These are phyloP conservation scores for Malus hybrid DNA, from an alignment of 331 rosid species.

Conservation along the genomic window DNA sequence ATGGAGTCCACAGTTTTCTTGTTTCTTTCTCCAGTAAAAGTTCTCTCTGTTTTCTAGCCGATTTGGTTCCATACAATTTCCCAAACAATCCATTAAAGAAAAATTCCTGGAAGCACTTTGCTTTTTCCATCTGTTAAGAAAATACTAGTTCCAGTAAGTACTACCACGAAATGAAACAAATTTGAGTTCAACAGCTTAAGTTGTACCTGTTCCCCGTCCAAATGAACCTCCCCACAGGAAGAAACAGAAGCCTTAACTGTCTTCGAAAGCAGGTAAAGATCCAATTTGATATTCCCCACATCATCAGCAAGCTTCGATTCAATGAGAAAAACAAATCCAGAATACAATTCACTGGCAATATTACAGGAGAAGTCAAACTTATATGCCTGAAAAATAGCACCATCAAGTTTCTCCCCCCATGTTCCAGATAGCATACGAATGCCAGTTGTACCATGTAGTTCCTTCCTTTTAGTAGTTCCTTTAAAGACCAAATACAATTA, in stretches of 20 bases:
- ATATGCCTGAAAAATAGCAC: conserved; percentile 58
- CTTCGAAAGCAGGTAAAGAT: conserved; percentile 62
- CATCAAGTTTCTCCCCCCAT: conserved; percentile 53
- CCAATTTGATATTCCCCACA: conserved; percentile 65
- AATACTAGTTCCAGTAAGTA: conserved; percentile 17
- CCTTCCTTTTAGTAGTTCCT: conserved; percentile 93
- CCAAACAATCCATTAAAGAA: conserved; percentile 86
- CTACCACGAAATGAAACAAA: conserved; percentile 1
- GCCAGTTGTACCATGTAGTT: conserved; percentile 65
- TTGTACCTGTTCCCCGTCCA: conserved; percentile 72
- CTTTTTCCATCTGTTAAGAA: conserved; percentile 50
- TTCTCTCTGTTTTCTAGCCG: conserved; percentile 27
- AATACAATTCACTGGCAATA: conserved; percentile 44
- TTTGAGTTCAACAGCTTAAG: conserved; percentile 7
- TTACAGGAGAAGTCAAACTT: conserved; percentile 62
- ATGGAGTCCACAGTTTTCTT: conserved; percentile 45
- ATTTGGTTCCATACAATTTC: conserved; percentile 40
- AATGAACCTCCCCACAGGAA: conserved; percentile 56
- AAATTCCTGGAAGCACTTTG: conserved; percentile 78
- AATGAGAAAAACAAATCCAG: conserved; percentile 66
- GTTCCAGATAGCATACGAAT: conserved; percentile 57
- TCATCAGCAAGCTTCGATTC: conserved; percentile 78
- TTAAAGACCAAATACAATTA: conserved; percentile 21
- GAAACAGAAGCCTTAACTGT: conserved; percentile 61
- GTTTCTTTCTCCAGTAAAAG: conserved; percentile 55